phyloP scores from a whole-genome alignment of 306 rosid species.

The Cucurbita pepo region DNA sequence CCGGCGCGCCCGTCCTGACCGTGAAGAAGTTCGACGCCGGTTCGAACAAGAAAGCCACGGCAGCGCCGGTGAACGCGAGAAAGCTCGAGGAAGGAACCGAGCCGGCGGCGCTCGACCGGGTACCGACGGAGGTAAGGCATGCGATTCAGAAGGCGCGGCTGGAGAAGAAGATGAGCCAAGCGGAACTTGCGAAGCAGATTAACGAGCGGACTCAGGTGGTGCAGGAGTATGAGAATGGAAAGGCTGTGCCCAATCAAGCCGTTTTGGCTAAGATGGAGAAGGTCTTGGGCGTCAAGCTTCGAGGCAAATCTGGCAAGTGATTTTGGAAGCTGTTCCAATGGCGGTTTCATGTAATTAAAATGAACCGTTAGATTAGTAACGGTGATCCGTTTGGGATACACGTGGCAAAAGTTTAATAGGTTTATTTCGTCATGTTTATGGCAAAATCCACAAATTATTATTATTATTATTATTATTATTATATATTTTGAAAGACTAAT shows the following conservation, averaged over 20 bases:
- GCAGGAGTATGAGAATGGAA: slow-evolving; percentile 77
- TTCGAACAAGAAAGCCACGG: slow-evolving; percentile 32
- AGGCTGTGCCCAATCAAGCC: slow-evolving; percentile 59
- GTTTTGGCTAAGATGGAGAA: slow-evolving; percentile 69
- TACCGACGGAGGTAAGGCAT: slow-evolving; percentile 39
- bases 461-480: too few species aligned
- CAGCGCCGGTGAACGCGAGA: slow-evolving; percentile 28
- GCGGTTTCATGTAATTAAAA: too few species aligned
- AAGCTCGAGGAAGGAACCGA: slow-evolving; percentile 66
- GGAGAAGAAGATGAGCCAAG: slow-evolving; percentile 72
- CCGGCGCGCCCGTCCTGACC: slow-evolving; percentile 45
- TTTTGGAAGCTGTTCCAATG: neutral
- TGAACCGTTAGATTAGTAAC: too few species aligned
- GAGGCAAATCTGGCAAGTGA: slow-evolving; percentile 49
- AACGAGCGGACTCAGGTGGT: slow-evolving; percentile 68
- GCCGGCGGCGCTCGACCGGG: slow-evolving; percentile 51
- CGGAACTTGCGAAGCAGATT: slow-evolving; percentile 60
- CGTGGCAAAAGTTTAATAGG: too few species aligned
- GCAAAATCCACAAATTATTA: too few species aligned
- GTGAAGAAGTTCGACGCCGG: slow-evolving; percentile 51
- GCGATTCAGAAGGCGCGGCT: slow-evolving; percentile 67
- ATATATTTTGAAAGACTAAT: too few species aligned
- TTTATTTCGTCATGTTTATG: too few species aligned
- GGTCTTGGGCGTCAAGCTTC: slow-evolving; percentile 55
- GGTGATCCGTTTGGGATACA: too few species aligned